These are phyloP conservation scores for Lepidium didymum DNA, from an alignment of 345 rosid genomes.

Conservation along the genomic window DNA sequence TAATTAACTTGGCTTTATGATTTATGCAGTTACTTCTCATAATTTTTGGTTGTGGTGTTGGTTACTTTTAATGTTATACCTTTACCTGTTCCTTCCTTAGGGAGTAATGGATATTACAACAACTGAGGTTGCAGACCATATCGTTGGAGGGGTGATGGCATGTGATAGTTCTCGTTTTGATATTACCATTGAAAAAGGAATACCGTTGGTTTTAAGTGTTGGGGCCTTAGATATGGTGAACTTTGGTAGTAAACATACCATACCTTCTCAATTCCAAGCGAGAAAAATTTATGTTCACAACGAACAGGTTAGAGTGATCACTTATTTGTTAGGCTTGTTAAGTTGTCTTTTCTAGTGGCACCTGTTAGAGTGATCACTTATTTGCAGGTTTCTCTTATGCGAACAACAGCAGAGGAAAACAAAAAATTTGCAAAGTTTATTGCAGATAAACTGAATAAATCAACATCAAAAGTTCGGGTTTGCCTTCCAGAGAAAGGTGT, in stretches of 20 bases:
- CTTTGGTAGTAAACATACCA: slow-evolving; percentile 73
- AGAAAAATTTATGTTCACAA: slow-evolving; percentile 78
- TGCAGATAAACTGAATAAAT: slow-evolving; percentile 70
- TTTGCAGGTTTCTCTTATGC: slow-evolving; percentile 70
- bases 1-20: neutral
- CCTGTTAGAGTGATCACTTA: neutral
- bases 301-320: too few species aligned
- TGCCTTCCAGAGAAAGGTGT: slow-evolving; percentile 80
- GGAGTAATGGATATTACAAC: slow-evolving; percentile 87
- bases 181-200: slow-evolving; percentile 59
- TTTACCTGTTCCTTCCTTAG: slow-evolving; percentile 26
- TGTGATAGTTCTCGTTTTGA: slow-evolving; percentile 84
- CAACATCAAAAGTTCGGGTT: slow-evolving; percentile 51
- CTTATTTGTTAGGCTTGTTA: too few species aligned
- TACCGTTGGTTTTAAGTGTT: slow-evolving; percentile 80
- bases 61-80: neutral
- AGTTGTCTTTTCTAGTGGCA: neutral
- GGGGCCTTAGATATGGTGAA: slow-evolving; percentile 97
- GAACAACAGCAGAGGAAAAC: slow-evolving; percentile 79
- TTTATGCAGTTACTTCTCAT: neutral
- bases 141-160: slow-evolving; percentile 94
- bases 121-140: slow-evolving; percentile 89
- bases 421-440: slow-evolving; percentile 65
- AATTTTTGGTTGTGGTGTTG: neutral
- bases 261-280: slow-evolving; percentile 55